phyloP scores from a whole-genome alignment of 1,139 yeast species.

The Suhomyces maxii region DNA sequence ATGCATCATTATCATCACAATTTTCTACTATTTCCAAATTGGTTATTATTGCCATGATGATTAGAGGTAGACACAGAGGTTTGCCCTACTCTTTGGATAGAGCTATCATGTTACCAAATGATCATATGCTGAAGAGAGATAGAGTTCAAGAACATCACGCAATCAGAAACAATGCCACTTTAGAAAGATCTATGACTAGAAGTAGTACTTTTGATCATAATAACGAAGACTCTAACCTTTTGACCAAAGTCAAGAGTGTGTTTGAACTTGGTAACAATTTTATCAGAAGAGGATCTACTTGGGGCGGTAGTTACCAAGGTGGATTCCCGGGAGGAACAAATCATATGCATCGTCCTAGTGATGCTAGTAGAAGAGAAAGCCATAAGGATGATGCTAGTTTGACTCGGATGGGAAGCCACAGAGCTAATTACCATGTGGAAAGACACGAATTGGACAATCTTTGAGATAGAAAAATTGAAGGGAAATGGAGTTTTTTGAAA shows the following conservation, averaged over 20 bases:
- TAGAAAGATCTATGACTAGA: conserved; percentile 22
- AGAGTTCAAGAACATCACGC: conserved; percentile 62
- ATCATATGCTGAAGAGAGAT: conserved; percentile 68
- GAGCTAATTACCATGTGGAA: neutral
- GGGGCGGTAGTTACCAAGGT: neutral
- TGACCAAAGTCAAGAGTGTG: conserved; percentile 7
- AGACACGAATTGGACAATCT: neutral
- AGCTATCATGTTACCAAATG: conserved; percentile 86
- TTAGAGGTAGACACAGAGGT: conserved; percentile 97
- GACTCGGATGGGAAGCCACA: neutral
- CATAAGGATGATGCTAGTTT: neutral
- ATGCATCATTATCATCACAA: conserved; percentile 71
- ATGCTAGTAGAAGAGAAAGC: conserved; percentile 1
- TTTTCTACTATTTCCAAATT: conserved; percentile 76
- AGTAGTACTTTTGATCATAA: conserved; percentile 12
- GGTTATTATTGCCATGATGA: conserved; percentile 83
- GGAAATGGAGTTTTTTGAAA: neutral
- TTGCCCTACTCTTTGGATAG: conserved; percentile 91
- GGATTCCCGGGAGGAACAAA: neutral
- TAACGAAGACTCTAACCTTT: conserved; percentile 4
- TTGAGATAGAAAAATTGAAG: too few relatives aligned
- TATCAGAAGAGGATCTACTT: conserved; percentile 2
- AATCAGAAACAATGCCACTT: conserved; percentile 32
- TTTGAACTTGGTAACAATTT: conserved; percentile 5
- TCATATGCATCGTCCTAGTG: conserved; percentile 4